phyloP scores from a whole-genome alignment of 2,329 filamentous ascomycete genomes.

The Epichloe aotearoae region DNA sequence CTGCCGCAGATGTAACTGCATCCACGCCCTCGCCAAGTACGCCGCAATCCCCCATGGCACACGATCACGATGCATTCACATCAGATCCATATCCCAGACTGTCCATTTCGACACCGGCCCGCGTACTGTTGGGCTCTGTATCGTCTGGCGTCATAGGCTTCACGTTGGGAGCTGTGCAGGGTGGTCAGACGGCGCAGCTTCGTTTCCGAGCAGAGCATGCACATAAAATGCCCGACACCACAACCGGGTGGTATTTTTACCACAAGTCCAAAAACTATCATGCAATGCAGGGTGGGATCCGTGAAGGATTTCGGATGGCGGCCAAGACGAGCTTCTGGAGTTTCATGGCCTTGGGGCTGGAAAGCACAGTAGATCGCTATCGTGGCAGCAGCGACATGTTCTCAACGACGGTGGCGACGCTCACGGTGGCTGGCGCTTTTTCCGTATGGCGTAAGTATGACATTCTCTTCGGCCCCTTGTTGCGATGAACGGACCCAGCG shows the following conservation, averaged over 20 bases:
- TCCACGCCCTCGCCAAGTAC: neutral
- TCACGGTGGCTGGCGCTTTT: conserved; percentile 76
- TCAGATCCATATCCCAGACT: conserved; percentile 30
- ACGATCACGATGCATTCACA: conserved; percentile 11
- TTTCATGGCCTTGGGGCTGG: conserved; percentile 63
- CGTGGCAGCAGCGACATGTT: conserved; percentile 59
- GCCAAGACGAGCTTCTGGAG: conserved; percentile 58
- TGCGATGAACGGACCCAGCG: neutral
- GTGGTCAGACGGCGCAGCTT: conserved; percentile 59
- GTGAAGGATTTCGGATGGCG: conserved; percentile 67
- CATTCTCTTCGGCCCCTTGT: neutral
- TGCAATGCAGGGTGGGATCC: conserved; percentile 61
- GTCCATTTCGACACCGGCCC: conserved; percentile 50
- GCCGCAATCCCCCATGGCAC: conserved; percentile 8
- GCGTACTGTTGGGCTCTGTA: conserved; percentile 51
- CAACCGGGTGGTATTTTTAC: conserved; percentile 93
- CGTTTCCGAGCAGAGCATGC: conserved; percentile 93
- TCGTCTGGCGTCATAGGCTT: conserved; percentile 57
- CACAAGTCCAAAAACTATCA: conserved; percentile 97
- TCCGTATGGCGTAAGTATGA: conserved; percentile 63
- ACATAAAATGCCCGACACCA: conserved; percentile 73
- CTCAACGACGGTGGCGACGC: conserved; percentile 68
- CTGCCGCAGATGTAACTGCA: conserved; percentile 1
- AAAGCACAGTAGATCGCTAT: conserved; percentile 61
- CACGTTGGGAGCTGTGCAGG: conserved; percentile 56